These are phyloP conservation scores for Hanseniaspora guilliermondii DNA, from an alignment of 805 yeast species.

Conservation along the genomic window DNA sequence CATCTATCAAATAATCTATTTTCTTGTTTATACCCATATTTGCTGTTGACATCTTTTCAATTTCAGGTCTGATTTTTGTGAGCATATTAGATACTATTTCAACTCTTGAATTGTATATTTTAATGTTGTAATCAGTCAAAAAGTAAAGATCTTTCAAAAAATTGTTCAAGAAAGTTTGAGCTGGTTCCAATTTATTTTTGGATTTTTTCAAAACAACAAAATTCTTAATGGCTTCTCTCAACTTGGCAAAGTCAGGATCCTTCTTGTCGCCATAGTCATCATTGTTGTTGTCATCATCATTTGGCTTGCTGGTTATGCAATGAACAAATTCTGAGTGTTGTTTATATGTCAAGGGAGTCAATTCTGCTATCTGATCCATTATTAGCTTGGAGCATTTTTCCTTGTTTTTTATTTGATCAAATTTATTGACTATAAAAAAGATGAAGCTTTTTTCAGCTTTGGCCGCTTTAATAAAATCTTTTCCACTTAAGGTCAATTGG, in stretches of 20 bases:
- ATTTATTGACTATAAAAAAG: conserved; percentile 86
- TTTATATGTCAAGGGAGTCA: conserved; percentile 86
- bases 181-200: conserved; percentile 79
- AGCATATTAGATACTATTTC: conserved; percentile 39
- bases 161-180: conserved; percentile 71
- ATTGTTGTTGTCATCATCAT: conserved; percentile 24
- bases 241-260: conserved; percentile 62
- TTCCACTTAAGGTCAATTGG: conserved; percentile 86
- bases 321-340: conserved; percentile 86
- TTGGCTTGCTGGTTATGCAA: conserved; percentile 60
- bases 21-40: conserved; percentile 45
- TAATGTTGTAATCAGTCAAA: conserved; percentile 51
- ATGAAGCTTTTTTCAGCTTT: conserved; percentile 84
- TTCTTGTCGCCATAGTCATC: conserved; percentile 26
- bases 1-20: conserved; percentile 54
- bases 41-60: conserved; percentile 39
- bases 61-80: conserved; percentile 48
- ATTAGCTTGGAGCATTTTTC: conserved; percentile 65
- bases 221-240: conserved; percentile 73
- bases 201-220: conserved; percentile 85
- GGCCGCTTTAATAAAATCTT: conserved; percentile 82
- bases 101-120: conserved; percentile 40
- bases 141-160: conserved; percentile 50
- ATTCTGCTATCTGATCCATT: conserved; percentile 66
- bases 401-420: conserved; percentile 74